These are phyloP conservation scores for Magnolia changhungtana DNA, from an alignment of 164 flowering plant genomes.

Conservation along the genomic window DNA sequence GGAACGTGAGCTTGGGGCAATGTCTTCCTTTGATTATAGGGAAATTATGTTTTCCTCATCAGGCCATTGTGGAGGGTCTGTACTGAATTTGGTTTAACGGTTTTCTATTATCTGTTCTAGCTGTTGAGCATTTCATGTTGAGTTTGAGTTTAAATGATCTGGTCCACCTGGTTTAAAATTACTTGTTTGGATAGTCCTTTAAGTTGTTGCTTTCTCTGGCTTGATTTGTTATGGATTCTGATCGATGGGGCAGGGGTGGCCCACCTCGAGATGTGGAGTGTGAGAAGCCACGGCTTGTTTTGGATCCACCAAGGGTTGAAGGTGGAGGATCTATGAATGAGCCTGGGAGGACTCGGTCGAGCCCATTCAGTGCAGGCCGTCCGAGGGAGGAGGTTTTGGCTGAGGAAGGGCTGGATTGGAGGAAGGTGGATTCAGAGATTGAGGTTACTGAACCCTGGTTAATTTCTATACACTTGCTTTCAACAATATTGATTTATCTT, in stretches of 20 bases:
- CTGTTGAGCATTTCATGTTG: too few relatives aligned
- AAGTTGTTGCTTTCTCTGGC: too few relatives aligned
- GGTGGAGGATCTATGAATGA: conserved; percentile 24
- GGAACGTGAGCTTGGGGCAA: too few relatives aligned
- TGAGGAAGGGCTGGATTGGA: conserved; percentile 89
- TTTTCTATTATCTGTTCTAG: too few relatives aligned
- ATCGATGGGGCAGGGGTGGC: conserved; percentile 45
- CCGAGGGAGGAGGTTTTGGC: conserved; percentile 91
- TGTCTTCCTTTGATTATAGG: too few relatives aligned
- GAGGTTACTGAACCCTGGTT: conserved; percentile 44
- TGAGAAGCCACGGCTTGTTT: conserved; percentile 49
- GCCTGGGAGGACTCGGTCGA: conserved; percentile 40
- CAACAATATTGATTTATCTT: too few relatives aligned
- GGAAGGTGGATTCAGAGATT: conserved; percentile 59
- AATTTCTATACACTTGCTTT: conserved; percentile 13
- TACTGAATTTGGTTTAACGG: too few relatives aligned
- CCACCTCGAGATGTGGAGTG: conserved; percentile 18
- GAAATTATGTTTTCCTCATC: too few relatives aligned
- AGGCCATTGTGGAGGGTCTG: too few relatives aligned
- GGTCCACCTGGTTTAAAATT: too few relatives aligned
- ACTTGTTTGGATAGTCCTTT: too few relatives aligned
- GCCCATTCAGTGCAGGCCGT: conserved; percentile 82
- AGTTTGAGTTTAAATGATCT: too few relatives aligned
- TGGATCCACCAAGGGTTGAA: conserved; percentile 44
- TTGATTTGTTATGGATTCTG: conserved; percentile 27